A percentile compares a stretch with the other conserved stretches of the same genome.
Evolutionary conservation across 2,329 filamentous ascomycete species (phyloP).

Genomic region (Cladophialophora yegresii): DNA sequence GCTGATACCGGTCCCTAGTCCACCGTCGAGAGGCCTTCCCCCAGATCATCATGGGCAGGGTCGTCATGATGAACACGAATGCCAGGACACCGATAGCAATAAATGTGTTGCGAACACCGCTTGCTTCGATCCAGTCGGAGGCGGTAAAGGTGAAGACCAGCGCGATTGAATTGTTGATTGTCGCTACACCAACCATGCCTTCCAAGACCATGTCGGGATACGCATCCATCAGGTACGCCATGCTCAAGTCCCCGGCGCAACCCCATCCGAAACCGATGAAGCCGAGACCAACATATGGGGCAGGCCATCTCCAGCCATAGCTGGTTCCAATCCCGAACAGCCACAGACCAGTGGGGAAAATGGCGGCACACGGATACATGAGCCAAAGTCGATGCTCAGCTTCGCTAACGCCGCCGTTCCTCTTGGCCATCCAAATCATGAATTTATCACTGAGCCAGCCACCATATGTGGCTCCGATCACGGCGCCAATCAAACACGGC

Average conservation of each 20-base stretch:
- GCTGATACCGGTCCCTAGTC: slow-evolving; percentile 52
- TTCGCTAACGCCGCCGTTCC: slow-evolving; percentile 57
- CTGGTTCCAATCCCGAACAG: slow-evolving; percentile 57
- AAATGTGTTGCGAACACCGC: slow-evolving; percentile 52
- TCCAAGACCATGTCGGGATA: slow-evolving; percentile 61
- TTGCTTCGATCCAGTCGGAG: slow-evolving; percentile 53
- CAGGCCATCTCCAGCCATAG: slow-evolving; percentile 56
- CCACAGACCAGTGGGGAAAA: slow-evolving; percentile 56
- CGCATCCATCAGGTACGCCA: slow-evolving; percentile 59
- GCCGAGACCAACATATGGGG: slow-evolving; percentile 58
- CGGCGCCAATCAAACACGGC: slow-evolving; percentile 53
- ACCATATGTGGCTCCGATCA: slow-evolving; percentile 43
- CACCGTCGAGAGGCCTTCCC: slow-evolving; percentile 54
- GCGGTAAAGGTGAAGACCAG: slow-evolving; percentile 58
- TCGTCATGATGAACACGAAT: slow-evolving; percentile 55
- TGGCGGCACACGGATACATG: slow-evolving; percentile 52
- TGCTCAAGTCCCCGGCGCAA: slow-evolving; percentile 58
- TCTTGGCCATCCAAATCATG: slow-evolving; percentile 57
- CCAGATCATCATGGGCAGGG: slow-evolving; percentile 58
- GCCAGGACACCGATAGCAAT: slow-evolving; percentile 56
- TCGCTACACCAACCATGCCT: slow-evolving; percentile 60
- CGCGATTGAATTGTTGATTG: slow-evolving; percentile 60
- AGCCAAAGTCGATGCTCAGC: slow-evolving; percentile 58
- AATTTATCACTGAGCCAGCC: slow-evolving; percentile 61
- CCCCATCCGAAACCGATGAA: slow-evolving; percentile 63